Evolutionary conservation across 306 rosid genomes (phyloP).

Genomic region (Trifolium repens): DNA sequence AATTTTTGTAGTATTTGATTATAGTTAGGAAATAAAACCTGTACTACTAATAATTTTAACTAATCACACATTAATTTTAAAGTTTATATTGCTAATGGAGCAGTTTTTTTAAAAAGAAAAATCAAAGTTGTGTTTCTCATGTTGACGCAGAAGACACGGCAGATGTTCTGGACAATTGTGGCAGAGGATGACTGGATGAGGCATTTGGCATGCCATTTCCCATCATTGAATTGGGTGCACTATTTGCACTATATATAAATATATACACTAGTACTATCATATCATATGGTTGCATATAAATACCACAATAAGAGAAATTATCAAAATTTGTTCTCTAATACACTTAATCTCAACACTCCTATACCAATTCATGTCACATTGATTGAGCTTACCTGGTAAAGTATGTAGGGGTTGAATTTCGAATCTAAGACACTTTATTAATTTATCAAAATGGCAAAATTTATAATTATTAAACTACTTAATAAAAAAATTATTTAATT

Average conservation of each 20-base stretch:
- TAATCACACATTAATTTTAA: background rate
- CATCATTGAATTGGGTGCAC: conserved; percentile 28
- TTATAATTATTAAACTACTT: too few relatives aligned
- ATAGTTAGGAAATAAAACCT: background rate
- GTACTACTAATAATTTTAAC: conserved; percentile 3
- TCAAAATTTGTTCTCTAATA: background rate
- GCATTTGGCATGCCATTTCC: conserved; percentile 26
- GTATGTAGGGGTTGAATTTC: too few relatives aligned
- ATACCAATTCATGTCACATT: too few relatives aligned
- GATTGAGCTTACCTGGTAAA: background rate
- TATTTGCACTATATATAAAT: background rate
- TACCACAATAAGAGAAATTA: background rate
- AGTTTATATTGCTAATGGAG: background rate
- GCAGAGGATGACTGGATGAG: background rate
- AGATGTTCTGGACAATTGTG: conserved; percentile 46
- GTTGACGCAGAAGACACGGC: conserved; percentile 49
- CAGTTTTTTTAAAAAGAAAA: conserved; percentile 1
- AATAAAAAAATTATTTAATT: background rate
- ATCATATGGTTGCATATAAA: background rate
- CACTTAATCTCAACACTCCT: background rate
- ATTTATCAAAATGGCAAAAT: too few relatives aligned
- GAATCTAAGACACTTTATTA: too few relatives aligned
- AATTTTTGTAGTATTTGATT: background rate
- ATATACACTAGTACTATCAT: background rate
- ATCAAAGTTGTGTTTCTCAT: conserved; percentile 22